phyloP scores from a whole-genome alignment of 805 yeast species.

The Yamadazyma kitorensis region DNA sequence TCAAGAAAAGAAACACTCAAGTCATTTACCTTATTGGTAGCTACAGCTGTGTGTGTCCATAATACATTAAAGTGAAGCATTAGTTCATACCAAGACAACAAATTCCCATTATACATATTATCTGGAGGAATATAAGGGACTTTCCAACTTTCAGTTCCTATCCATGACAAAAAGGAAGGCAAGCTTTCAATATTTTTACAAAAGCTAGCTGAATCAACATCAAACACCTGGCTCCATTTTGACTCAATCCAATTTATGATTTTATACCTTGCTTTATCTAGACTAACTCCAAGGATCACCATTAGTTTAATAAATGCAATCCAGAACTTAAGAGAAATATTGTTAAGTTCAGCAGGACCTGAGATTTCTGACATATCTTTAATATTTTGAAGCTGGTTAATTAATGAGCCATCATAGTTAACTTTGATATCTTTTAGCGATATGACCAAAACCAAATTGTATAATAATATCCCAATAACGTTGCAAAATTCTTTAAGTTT shows the following conservation, averaged over 20 bases:
- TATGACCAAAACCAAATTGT: neutral
- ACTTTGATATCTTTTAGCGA: neutral
- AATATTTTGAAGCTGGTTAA: conserved; percentile 47
- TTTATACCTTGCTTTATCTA: conserved; percentile 21
- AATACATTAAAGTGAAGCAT: too few relatives aligned
- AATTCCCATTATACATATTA: neutral
- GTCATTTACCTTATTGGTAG: neutral
- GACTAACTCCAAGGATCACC: conserved; percentile 22
- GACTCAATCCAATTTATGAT: conserved; percentile 51
- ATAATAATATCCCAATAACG: neutral
- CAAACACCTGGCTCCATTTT: conserved; percentile 38
- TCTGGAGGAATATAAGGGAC: neutral
- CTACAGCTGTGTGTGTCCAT: too few relatives aligned
- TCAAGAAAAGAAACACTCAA: neutral
- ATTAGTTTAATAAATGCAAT: conserved; percentile 7
- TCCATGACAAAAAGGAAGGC: conserved; percentile 43
- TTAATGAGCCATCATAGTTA: conserved; percentile 35
- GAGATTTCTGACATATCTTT: conserved; percentile 55
- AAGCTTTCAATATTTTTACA: conserved; percentile 15
- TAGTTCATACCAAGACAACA: too few relatives aligned
- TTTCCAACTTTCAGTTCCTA: conserved; percentile 11
- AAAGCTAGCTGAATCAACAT: conserved; percentile 3
- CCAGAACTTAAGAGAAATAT: conserved; percentile 58
- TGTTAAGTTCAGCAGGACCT: conserved; percentile 53
- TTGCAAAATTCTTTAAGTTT: conserved; percentile 3